phyloP scores from a whole-genome alignment of 495 filamentous ascomycete genomes.

The Jackrogersella minutella region DNA sequence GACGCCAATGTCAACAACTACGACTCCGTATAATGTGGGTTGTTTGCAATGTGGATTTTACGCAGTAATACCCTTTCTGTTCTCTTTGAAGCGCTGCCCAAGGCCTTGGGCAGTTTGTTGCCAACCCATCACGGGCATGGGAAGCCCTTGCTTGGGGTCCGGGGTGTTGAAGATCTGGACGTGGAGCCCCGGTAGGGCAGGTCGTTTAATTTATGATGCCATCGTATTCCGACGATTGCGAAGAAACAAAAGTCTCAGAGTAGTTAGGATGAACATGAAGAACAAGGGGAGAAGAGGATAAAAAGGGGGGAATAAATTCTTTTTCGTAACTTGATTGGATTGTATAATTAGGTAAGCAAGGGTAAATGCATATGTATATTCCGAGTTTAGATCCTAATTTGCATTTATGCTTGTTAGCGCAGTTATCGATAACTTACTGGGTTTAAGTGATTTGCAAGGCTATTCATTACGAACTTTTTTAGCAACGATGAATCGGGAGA shows the following conservation, averaged over 20 bases:
- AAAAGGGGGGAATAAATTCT: neutral
- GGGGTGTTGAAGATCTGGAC: neutral
- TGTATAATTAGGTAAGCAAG: neutral
- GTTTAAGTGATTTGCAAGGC: too few species aligned
- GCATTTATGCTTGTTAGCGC: neutral
- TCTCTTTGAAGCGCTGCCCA: neutral
- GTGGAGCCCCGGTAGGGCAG: neutral
- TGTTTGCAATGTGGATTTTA: conserved; percentile 6
- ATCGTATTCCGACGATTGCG: neutral
- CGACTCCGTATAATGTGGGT: conserved; percentile 23
- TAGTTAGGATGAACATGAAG: neutral
- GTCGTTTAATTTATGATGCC: conserved; percentile 5
- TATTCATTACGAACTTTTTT: too few species aligned
- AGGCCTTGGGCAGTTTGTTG: neutral
- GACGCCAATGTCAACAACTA: neutral
- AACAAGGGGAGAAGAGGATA: neutral
- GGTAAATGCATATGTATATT: too few species aligned
- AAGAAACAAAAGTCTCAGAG: neutral
- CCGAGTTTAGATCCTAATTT: too few species aligned
- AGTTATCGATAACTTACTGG: neutral
- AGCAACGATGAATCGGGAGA: too few species aligned
- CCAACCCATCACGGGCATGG: neutral
- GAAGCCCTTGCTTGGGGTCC: neutral
- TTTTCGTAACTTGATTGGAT: neutral
- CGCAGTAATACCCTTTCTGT: neutral